Evolutionary conservation across 2,329 filamentous ascomycete species (phyloP).

Genomic region (Exophiala viscosa): DNA sequence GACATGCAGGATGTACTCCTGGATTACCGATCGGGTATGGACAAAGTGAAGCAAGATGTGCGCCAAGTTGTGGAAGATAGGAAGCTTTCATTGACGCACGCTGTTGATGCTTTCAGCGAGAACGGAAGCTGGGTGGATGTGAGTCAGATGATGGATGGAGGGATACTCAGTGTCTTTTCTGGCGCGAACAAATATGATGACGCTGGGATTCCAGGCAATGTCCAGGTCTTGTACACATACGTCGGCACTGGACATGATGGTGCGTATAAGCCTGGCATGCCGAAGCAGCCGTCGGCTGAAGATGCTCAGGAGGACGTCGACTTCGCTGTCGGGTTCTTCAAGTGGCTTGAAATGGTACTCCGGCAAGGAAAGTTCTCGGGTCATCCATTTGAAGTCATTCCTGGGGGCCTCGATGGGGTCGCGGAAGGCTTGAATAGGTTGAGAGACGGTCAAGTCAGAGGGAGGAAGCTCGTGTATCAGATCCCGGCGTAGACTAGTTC

Average conservation of each 20-base stretch:
- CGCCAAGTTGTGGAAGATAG: constrained; percentile 38
- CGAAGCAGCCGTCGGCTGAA: constrained; percentile 24
- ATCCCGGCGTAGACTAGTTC: neutral
- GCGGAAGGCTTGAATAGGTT: constrained; percentile 5
- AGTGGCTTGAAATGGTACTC: constrained; percentile 44
- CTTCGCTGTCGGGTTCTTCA: constrained; percentile 44
- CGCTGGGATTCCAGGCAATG: constrained; percentile 32
- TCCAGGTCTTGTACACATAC: constrained; percentile 35
- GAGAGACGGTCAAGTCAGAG: neutral
- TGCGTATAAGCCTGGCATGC: constrained; percentile 18
- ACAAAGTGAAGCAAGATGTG: constrained; percentile 34
- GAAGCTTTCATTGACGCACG: constrained; percentile 33
- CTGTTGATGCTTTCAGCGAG: constrained; percentile 57
- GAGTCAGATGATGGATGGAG: constrained; percentile 41
- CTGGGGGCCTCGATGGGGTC: constrained; percentile 40
- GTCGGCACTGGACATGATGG: constrained; percentile 32
- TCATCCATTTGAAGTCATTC: constrained; percentile 49
- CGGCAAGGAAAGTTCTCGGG: constrained; percentile 47
- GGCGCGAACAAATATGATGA: constrained; percentile 43
- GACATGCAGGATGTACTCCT: constrained; percentile 52
- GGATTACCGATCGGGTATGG: constrained; percentile 56
- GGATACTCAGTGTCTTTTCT: constrained; percentile 40
- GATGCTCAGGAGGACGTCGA: constrained; percentile 35
- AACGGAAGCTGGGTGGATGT: constrained; percentile 47
- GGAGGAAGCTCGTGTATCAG: constrained; percentile 12